Evolutionary conservation across 2,329 filamentous ascomycete genomes (phyloP).

Genomic region (Penicillium freii): DNA sequence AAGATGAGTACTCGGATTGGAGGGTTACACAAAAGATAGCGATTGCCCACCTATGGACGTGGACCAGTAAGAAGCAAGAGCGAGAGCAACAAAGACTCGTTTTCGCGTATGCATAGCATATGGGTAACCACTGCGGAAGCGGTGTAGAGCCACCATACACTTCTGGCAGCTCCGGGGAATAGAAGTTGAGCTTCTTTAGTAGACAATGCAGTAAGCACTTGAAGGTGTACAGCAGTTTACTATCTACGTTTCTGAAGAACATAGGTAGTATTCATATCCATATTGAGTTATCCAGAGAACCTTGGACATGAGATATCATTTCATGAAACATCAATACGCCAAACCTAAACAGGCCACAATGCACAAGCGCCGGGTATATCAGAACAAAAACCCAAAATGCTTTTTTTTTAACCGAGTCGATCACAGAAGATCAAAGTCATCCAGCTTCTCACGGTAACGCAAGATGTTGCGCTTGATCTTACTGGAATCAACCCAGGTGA

Average conservation of each 20-base stretch:
- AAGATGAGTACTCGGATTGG: no score
- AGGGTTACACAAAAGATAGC: no score
- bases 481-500: conserved; percentile 92
- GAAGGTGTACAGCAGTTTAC: background rate
- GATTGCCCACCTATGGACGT: no score
- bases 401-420: conserved; percentile 11
- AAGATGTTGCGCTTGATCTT: conserved; percentile 97
- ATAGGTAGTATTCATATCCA: background rate
- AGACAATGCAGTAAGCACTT: background rate
- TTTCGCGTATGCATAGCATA: no score
- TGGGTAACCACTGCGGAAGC: no score
- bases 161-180: background rate
- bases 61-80: no score
- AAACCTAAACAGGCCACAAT: conserved; percentile 15
- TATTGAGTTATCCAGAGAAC: background rate
- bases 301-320: conserved; percentile 4
- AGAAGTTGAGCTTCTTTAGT: background rate
- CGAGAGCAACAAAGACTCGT: no score
- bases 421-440: conserved; percentile 90
- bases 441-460: conserved; percentile 90
- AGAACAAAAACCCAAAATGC: conserved; percentile 24
- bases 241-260: background rate
- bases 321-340: conserved; percentile 11
- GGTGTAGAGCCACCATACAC: no score
- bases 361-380: conserved; percentile 29